These are phyloP conservation scores for Phytomonas sp. DNA, from an alignment of 208 protist species.

Conservation along the genomic window DNA sequence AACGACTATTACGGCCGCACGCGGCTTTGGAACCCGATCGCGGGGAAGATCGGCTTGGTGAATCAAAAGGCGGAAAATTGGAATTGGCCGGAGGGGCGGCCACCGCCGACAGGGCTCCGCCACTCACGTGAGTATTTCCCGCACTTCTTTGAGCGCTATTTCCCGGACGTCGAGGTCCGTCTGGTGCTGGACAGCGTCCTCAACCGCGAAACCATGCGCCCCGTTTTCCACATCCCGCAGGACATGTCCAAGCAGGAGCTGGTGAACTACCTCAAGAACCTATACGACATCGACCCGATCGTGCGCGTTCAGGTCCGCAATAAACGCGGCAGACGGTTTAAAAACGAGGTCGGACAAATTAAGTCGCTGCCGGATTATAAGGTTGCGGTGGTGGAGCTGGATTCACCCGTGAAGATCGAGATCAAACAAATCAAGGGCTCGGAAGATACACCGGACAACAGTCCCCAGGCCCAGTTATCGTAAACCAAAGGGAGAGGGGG, in stretches of 20 bases:
- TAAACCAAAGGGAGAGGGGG: slow-evolving; percentile 14
- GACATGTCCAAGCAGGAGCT: slow-evolving; percentile 83
- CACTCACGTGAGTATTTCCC: slow-evolving; percentile 72
- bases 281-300: slow-evolving; percentile 80
- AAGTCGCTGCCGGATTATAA: slow-evolving; percentile 75
- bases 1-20: slow-evolving; percentile 85
- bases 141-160: slow-evolving; percentile 75
- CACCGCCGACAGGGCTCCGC: slow-evolving; percentile 72
- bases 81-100: slow-evolving; percentile 63
- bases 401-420: slow-evolving; percentile 70
- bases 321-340: slow-evolving; percentile 59
- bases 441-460: slow-evolving; percentile 79
- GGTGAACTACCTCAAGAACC: slow-evolving; percentile 78
- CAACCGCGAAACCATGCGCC: slow-evolving; percentile 76
- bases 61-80: slow-evolving; percentile 72
- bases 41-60: slow-evolving; percentile 74
- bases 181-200: slow-evolving; percentile 82
- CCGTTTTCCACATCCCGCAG: slow-evolving; percentile 74
- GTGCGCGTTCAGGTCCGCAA: slow-evolving; percentile 66
- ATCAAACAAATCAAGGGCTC: slow-evolving; percentile 88
- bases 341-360: slow-evolving; percentile 84
- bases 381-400: slow-evolving; percentile 70
- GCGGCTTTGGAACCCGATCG: slow-evolving; percentile 80
- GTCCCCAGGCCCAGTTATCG: slow-evolving; percentile 49
- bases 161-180: slow-evolving; percentile 67